Evolutionary conservation across 352 stramenopile genomes (phyloP).

Genomic region (Phytophthora uliginosa): DNA sequence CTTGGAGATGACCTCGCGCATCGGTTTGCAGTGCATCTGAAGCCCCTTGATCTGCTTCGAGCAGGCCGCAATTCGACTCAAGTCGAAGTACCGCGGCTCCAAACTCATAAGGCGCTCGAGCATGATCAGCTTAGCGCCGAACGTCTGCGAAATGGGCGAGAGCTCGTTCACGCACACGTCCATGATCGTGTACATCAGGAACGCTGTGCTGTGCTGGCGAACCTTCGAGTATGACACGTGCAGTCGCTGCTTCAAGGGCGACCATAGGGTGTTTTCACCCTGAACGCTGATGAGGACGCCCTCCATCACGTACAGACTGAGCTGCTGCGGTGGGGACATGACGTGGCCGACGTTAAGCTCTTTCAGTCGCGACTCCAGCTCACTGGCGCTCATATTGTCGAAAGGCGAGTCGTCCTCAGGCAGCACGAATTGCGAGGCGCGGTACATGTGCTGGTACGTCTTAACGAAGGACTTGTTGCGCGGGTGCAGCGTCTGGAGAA

Average conservation of each 20-base stretch:
- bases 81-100: slow-evolving; percentile 62
- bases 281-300: slow-evolving; percentile 78
- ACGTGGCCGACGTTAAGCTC: slow-evolving; percentile 59
- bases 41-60: slow-evolving; percentile 77
- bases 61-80: slow-evolving; percentile 52
- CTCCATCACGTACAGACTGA: slow-evolving; percentile 77
- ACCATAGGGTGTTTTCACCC: slow-evolving; percentile 46
- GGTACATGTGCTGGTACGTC: slow-evolving; percentile 76
- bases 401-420: slow-evolving; percentile 56
- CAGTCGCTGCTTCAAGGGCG: slow-evolving; percentile 60
- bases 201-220: slow-evolving; percentile 73
- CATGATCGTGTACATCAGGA: slow-evolving; percentile 81
- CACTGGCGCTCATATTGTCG: slow-evolving; percentile 64
- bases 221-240: slow-evolving; percentile 85
- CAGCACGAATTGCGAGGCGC: slow-evolving; percentile 57
- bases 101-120: slow-evolving; percentile 64
- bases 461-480: slow-evolving; percentile 55
- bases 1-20: slow-evolving; percentile 70
- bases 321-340: slow-evolving; percentile 76
- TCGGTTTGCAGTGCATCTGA: slow-evolving; percentile 70
- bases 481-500: slow-evolving; percentile 68
- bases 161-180: slow-evolving; percentile 83
- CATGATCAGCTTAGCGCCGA: slow-evolving; percentile 75
- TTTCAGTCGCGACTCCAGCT: slow-evolving; percentile 59
- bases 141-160: slow-evolving; percentile 71